Percentiles rank a stretch among this genome's conserved stretches.
Evolutionary conservation across 2,329 filamentous ascomycete species (phyloP).

Genomic region (Stemphylium lycopersici): DNA sequence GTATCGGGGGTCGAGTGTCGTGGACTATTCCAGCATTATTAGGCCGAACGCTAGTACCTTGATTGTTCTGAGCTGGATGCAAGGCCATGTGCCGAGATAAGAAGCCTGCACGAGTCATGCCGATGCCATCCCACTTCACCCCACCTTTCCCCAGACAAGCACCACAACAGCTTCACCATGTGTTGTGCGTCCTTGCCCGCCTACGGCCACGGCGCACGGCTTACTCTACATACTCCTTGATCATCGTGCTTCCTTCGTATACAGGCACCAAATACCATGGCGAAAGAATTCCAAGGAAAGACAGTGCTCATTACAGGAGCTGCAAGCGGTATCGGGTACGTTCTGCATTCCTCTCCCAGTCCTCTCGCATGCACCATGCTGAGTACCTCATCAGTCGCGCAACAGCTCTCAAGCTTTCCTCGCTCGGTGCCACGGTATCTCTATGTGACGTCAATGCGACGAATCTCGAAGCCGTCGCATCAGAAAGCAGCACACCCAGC

Average conservation of each 20-base stretch:
- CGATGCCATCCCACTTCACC: constrained; percentile 42
- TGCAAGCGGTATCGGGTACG: constrained; percentile 55
- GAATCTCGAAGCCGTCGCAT: constrained; percentile 50
- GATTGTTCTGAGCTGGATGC: not conserved
- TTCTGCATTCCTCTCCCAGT: not conserved
- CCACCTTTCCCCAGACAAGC: constrained; percentile 37
- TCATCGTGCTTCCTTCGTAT: no score
- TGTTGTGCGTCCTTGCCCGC: not conserved
- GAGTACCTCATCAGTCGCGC: constrained; percentile 42
- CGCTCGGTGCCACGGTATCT: constrained; percentile 49
- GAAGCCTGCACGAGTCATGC: constrained; percentile 31
- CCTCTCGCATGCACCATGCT: not conserved
- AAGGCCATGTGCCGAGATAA: not conserved
- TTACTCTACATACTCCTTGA: not conserved
- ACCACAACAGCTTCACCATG: constrained; percentile 20
- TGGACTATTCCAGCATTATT: not conserved
- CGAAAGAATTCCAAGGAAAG: constrained; percentile 39
- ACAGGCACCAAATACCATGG: constrained; percentile 19
- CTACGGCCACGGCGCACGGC: not conserved
- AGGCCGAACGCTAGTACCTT: not conserved
- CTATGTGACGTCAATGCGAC: constrained; percentile 47
- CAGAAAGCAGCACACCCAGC: constrained; percentile 33
- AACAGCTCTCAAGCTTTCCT: constrained; percentile 56
- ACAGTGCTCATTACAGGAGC: constrained; percentile 41
- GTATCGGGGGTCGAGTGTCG: not conserved